These are phyloP conservation scores for Xanthoconium separans DNA, from an alignment of 1,284 basidiomycete genomes.

Conservation along the genomic window DNA sequence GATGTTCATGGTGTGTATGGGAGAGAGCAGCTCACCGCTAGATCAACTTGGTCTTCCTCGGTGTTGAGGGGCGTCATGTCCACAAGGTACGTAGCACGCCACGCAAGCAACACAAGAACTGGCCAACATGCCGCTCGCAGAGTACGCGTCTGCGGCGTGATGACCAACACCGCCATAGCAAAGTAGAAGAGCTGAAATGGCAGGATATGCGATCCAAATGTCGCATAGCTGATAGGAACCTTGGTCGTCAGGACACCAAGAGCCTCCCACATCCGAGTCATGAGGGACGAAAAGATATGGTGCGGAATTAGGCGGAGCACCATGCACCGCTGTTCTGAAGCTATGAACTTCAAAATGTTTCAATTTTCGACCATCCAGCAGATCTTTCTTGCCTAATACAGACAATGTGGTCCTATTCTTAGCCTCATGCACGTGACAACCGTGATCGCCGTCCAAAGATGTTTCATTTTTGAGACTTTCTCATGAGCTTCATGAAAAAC, in stretches of 20 bases:
- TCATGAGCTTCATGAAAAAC: too few relatives aligned
- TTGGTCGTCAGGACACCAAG: not conserved
- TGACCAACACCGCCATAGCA: constrained; percentile 46
- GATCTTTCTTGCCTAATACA: too few relatives aligned
- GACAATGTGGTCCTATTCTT: too few relatives aligned
- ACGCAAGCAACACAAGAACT: constrained; percentile 40
- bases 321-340: not conserved
- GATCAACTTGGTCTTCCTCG: constrained; percentile 16
- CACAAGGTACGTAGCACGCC: constrained; percentile 39
- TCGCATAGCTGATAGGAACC: not conserved
- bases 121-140: constrained; percentile 46
- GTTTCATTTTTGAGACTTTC: too few relatives aligned
- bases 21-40: constrained; percentile 2
- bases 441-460: too few relatives aligned
- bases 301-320: not conserved
- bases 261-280: constrained; percentile 1
- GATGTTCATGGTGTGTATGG: not conserved
- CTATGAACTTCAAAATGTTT: too few relatives aligned
- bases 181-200: constrained; percentile 45
- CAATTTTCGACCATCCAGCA: too few relatives aligned
- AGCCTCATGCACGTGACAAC: too few relatives aligned
- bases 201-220: constrained; percentile 27
- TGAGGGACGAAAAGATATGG: not conserved
- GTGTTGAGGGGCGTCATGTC: constrained; percentile 40
- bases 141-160: constrained; percentile 42